These are phyloP conservation scores for Aspergillus ochraceus DNA, from an alignment of 2,329 filamentous ascomycete species.

Conservation along the genomic window DNA sequence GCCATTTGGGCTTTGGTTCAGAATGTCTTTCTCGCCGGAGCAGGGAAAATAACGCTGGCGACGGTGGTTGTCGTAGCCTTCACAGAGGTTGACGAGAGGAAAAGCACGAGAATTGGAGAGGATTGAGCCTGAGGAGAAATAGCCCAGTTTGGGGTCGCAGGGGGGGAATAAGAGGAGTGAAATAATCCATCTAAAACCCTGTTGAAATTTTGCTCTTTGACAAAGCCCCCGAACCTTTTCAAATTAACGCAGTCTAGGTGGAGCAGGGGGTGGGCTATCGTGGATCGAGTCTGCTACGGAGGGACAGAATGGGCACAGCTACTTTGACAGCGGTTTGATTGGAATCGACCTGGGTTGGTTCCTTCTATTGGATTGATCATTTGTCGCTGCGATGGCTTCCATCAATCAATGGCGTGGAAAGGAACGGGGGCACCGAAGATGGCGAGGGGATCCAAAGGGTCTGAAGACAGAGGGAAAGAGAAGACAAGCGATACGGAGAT, in stretches of 20 bases:
- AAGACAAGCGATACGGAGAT: background rate
- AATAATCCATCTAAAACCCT: slow-evolving; percentile 14
- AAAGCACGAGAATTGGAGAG: slow-evolving; percentile 11
- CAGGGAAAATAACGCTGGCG: background rate
- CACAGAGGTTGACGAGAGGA: slow-evolving; percentile 2
- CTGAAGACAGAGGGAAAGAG: background rate
- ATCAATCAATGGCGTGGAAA: background rate
- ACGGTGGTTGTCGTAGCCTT: background rate
- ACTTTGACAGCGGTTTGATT: background rate
- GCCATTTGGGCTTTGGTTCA: slow-evolving; percentile 28
- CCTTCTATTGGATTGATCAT: background rate
- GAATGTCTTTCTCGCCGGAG: slow-evolving; percentile 4
- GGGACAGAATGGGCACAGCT: slow-evolving; percentile 10
- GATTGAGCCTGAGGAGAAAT: slow-evolving; percentile 9
- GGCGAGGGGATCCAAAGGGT: background rate
- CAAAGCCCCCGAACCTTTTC: slow-evolving; percentile 18
- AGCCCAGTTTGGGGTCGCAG: background rate
- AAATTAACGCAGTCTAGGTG: slow-evolving; percentile 25
- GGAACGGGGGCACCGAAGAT: background rate
- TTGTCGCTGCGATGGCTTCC: background rate
- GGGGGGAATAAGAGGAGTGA: slow-evolving; percentile 5
- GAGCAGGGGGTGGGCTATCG: slow-evolving; percentile 24
- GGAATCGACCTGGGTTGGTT: background rate
- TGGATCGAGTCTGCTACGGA: slow-evolving; percentile 22
- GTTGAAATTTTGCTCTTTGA: slow-evolving; percentile 17